Conservation (phyloP, 2,329 filamentous ascomycete species). For the Aspergillus sojae region DNA sequence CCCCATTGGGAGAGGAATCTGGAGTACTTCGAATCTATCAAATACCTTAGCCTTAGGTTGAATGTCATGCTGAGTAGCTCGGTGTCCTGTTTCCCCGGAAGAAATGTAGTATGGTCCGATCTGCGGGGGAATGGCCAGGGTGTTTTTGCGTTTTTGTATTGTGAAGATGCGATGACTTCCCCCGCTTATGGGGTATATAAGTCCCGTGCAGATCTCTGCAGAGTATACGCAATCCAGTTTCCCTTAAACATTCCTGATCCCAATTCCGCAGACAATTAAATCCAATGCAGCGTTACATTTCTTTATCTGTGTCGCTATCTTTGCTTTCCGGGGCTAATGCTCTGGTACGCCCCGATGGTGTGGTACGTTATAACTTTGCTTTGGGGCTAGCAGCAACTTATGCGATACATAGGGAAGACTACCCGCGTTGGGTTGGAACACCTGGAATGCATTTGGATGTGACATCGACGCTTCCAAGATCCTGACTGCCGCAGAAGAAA, state of each 20-base stretch:
- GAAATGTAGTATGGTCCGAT: not conserved
- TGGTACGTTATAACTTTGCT: constrained; percentile 22
- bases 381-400: not conserved
- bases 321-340: constrained; percentile 23
- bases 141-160: no score
- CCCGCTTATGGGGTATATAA: not conserved
- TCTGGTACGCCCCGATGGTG: constrained; percentile 29
- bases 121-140: not conserved
- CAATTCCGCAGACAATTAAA: not conserved
- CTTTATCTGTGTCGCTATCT: constrained; percentile 13
- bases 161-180: not conserved
- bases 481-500: constrained; percentile 49
- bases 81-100: not conserved
- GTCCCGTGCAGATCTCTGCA: not conserved
- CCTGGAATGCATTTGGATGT: constrained; percentile 53
- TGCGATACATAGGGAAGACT: constrained; percentile 24
- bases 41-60: not conserved
- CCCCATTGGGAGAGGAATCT: not conserved
- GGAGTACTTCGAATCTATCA: not conserved
- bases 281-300: not conserved
- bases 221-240: not conserved
- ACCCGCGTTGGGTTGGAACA: constrained; percentile 48
- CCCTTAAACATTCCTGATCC: not conserved
- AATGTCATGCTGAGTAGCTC: not conserved
- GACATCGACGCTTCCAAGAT: constrained; percentile 51